phyloP scores from a whole-genome alignment of 176 grass and related monocot genomes.

The Lolium perenne region DNA sequence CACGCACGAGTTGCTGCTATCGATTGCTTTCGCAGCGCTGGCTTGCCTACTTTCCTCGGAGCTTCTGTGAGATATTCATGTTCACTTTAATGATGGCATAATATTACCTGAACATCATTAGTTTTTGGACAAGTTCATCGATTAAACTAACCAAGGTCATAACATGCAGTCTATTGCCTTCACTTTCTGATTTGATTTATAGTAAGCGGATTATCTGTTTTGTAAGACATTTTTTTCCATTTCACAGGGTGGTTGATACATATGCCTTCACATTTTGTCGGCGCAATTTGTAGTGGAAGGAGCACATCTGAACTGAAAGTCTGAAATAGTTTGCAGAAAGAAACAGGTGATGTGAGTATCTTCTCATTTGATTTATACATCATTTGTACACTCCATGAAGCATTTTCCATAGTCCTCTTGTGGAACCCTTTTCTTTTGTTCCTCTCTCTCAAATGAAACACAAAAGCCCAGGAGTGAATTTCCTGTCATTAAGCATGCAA shows the following conservation, averaged over 20 bases:
- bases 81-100: background rate
- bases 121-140: background rate
- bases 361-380: slow-evolving; percentile 28
- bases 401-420: slow-evolving; percentile 19
- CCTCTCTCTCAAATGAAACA: background rate
- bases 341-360: slow-evolving; percentile 13
- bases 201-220: background rate
- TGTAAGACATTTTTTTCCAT: slow-evolving; percentile 11
- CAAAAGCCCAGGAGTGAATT: background rate
- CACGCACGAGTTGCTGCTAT: no score
- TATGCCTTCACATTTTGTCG: slow-evolving; percentile 2
- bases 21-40: no score
- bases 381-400: slow-evolving; percentile 4
- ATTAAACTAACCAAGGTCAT: background rate
- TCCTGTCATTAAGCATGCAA: background rate
- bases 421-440: background rate
- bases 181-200: slow-evolving; percentile 30
- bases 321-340: slow-evolving; percentile 2
- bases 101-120: slow-evolving; percentile 12
- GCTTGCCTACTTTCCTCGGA: no score
- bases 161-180: background rate
- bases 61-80: no score
- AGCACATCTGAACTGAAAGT: background rate
- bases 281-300: slow-evolving; percentile 16
- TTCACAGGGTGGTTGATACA: slow-evolving; percentile 34